Percentiles rank a stretch among this genome's conserved stretches.
These are phyloP conservation scores for Podila horticola DNA, from an alignment of 192 early-diverging fungal genomes.

Conservation along the genomic window DNA sequence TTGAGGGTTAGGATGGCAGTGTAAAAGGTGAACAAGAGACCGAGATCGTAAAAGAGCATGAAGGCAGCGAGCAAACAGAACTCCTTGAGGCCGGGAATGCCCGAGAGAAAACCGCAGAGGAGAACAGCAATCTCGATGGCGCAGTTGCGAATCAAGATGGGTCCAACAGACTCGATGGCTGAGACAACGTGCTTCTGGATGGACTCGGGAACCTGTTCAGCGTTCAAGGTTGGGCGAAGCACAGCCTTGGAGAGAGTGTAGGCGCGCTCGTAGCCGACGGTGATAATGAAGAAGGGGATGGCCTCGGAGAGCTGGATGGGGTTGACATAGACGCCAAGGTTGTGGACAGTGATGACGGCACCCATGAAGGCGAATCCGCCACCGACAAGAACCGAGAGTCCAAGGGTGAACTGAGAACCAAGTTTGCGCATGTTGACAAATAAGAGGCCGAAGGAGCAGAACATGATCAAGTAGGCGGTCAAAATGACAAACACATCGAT, in stretches of 20 bases:
- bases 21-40: constrained; percentile 89
- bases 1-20: constrained; percentile 88
- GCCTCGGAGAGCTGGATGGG: constrained; percentile 81
- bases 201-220: constrained; percentile 31
- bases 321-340: constrained; percentile 75
- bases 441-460: constrained; percentile 80
- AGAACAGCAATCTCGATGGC: constrained; percentile 86
- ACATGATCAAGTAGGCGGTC: constrained; percentile 84
- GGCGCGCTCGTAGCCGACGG: constrained; percentile 92
- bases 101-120: constrained; percentile 77
- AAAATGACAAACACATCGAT: constrained; percentile 84
- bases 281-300: constrained; percentile 90
- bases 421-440: constrained; percentile 88
- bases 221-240: constrained; percentile 58
- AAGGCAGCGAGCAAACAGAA: constrained; percentile 86
- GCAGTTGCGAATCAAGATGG: constrained; percentile 78
- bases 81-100: constrained; percentile 79
- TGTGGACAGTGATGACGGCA: constrained; percentile 74
- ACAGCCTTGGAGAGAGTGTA: constrained; percentile 86
- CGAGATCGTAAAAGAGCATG: constrained; percentile 83
- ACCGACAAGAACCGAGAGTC: constrained; percentile 72
- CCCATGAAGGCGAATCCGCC: constrained; percentile 83
- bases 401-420: constrained; percentile 83
- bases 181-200: constrained; percentile 64
- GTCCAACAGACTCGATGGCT: constrained; percentile 73